Percentiles rank a stretch among this genome's conserved stretches.
phyloP scores from a whole-genome alignment of 2,329 filamentous ascomycete species.

The Chaetomiaceae sp. region DNA sequence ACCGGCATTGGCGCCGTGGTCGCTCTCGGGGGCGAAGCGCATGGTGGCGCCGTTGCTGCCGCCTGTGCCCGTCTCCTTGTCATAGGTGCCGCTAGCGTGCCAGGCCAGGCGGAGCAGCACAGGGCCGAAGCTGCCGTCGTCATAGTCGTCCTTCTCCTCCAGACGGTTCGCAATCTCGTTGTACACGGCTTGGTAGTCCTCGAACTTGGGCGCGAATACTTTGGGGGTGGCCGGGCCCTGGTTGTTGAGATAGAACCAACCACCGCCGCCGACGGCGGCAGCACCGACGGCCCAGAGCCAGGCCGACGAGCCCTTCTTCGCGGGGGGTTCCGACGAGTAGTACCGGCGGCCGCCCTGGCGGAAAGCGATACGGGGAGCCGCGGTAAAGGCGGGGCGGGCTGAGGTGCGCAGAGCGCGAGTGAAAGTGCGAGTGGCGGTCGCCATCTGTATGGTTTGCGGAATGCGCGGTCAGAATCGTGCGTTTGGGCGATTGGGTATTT shows the following conservation, averaged over 20 bases:
- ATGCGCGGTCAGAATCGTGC: conserved; percentile 14
- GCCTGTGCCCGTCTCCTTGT: conserved; percentile 81
- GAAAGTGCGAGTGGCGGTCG: conserved; percentile 49
- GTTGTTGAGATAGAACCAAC: conserved; percentile 61
- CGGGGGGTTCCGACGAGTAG: conserved; percentile 66
- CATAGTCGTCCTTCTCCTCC: conserved; percentile 89
- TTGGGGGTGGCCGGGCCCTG: conserved; percentile 47
- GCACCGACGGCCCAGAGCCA: conserved; percentile 57
- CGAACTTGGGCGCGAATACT: conserved; percentile 68
- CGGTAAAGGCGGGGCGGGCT: conserved; percentile 55
- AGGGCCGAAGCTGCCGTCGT: conserved; percentile 93
- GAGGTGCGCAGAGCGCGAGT: conserved; percentile 56
- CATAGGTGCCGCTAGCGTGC: conserved; percentile 91
- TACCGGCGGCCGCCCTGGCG: conserved; percentile 70
- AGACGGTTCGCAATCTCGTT: conserved; percentile 74
- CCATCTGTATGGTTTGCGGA: conserved; percentile 36
- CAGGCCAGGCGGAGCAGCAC: conserved; percentile 87
- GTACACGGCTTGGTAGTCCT: conserved; percentile 95
- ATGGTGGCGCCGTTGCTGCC: conserved; percentile 96
- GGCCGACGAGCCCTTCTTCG: conserved; percentile 44
- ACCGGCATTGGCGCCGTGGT: conserved; percentile 92
- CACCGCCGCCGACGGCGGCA: conserved; percentile 57
- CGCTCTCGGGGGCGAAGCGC: conserved; percentile 84
- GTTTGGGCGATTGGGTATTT: too few relatives aligned
- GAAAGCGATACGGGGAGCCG: conserved; percentile 62